These are phyloP conservation scores for Volvox carteri DNA, from an alignment of 163 green algal genomes.

Conservation along the genomic window DNA sequence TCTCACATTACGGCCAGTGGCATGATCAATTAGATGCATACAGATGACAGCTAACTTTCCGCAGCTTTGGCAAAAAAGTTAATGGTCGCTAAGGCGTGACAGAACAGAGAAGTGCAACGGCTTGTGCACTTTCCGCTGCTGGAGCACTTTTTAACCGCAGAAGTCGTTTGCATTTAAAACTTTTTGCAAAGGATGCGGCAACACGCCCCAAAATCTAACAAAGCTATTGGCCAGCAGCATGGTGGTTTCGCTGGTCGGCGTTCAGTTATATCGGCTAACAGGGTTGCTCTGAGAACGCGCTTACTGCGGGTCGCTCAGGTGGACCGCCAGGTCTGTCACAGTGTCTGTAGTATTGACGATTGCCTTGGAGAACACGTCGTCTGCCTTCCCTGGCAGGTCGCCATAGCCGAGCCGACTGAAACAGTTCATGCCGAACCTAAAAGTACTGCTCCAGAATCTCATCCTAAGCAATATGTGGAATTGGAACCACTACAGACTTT, in stretches of 20 bases:
- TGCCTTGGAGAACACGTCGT: background rate
- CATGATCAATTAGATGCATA: too few relatives aligned
- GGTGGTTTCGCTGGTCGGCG: background rate
- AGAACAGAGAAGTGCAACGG: too few relatives aligned
- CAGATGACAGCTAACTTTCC: too few relatives aligned
- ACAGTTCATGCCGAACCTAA: background rate
- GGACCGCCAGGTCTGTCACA: background rate
- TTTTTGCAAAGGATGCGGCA: background rate
- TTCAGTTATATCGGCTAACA: background rate
- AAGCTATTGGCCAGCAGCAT: background rate
- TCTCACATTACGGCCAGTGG: too few relatives aligned
- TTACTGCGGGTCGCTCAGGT: background rate
- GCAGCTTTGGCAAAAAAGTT: too few relatives aligned
- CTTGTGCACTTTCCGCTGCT: background rate
- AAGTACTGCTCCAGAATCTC: background rate
- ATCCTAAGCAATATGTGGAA: background rate
- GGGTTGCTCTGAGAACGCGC: background rate
- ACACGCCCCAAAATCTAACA: background rate
- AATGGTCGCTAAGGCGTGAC: too few relatives aligned
- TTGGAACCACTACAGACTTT: background rate
- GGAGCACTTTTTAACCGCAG: constrained; percentile 41
- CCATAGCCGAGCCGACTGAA: background rate
- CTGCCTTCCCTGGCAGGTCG: background rate
- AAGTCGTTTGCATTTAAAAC: background rate
- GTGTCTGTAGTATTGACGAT: background rate